Evolutionary conservation across 2,329 filamentous ascomycete species (phyloP), one percentile per base, ranked within the genome.

Genomic region (Lachnellula arida): DNA sequence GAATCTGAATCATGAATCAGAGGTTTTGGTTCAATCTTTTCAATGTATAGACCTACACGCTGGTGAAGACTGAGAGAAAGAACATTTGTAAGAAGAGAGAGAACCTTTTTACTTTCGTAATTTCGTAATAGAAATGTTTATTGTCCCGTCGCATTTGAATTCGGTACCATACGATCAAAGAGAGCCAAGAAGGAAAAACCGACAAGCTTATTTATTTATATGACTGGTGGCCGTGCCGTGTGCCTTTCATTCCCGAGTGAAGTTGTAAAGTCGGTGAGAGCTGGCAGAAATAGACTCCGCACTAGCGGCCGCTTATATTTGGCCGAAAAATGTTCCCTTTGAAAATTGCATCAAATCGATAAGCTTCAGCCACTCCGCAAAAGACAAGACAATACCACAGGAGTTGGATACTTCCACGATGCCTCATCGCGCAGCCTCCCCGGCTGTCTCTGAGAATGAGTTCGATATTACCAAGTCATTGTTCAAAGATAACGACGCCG

Each of bases 401-500:
- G 11, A n/a, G 23, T 28, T 23, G 48, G 49, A 34, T 22, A 46
- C 7, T 44, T 34, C 42, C 49, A 54, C 48, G 37, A 96, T 95
- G 90, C 80, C 81, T 74, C 79, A 78, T 70, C 86, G 89, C 68
- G 85, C 83, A 68, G 80, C 81, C 55, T 97, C 94, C 44, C 94
- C 93, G 57, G 84, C 91, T 49, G 79, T 81, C 56, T 97, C 93
- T 49, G 93, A 97, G 74, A 88, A 86, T 63, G 94, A 96, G 69
- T 85, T 95, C 68, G 94, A 99, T 68, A 97, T 99, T 52, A 84
- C 91, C 19, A 85, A 81, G 59, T 86, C 87, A 2, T 78, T 97
- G 11, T 88, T 93, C 66, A 81, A 85, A 52, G 81, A 79, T 56
- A 78, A 82, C 52, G 80, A 80, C 59, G 74, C 73, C 59, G 76